A percentile compares a stretch with the other conserved stretches of the same genome.
These are phyloP conservation scores for Imleria badia DNA, from an alignment of 768 basidiomycete species.

Conservation along the genomic window DNA sequence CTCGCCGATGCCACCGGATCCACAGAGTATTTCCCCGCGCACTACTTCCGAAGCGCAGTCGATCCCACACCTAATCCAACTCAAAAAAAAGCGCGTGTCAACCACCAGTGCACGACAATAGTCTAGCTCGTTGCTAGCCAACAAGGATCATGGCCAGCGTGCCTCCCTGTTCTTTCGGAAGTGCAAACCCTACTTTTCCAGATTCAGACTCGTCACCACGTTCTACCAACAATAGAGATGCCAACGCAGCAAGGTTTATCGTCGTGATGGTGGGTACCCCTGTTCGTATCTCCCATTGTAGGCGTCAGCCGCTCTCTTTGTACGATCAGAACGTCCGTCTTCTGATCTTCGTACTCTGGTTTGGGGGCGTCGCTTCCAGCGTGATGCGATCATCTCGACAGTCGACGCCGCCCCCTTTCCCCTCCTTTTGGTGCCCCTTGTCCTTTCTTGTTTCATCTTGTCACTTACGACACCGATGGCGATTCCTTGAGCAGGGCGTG, in stretches of 20 bases:
- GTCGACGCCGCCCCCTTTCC: too few species aligned
- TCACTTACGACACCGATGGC: too few species aligned
- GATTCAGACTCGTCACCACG: not conserved
- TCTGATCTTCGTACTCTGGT: not conserved
- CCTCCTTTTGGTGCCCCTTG: not conserved
- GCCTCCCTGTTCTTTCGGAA: not conserved
- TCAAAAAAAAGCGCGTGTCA: too few species aligned
- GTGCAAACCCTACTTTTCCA: too few species aligned
- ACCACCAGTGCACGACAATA: too few species aligned
- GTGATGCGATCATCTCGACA: not conserved
- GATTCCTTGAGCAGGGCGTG: constrained; percentile 52
- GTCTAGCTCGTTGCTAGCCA: too few species aligned
- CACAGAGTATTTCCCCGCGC: not conserved
- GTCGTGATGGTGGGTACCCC: constrained; percentile 48
- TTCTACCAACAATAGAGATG: not conserved
- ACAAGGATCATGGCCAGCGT: too few species aligned
- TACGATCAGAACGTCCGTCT: not conserved
- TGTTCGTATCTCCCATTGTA: too few species aligned
- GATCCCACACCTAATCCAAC: too few species aligned
- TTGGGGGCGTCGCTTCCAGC: not conserved
- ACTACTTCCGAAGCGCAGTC: not conserved
- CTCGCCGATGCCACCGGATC: not conserved
- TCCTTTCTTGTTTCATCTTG: too few species aligned
- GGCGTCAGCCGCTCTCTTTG: too few species aligned
- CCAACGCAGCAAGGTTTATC: constrained; percentile 33